Evolutionary conservation across 2,329 filamentous ascomycete genomes (phyloP).

Genomic region (Penicillium sumatraense): DNA sequence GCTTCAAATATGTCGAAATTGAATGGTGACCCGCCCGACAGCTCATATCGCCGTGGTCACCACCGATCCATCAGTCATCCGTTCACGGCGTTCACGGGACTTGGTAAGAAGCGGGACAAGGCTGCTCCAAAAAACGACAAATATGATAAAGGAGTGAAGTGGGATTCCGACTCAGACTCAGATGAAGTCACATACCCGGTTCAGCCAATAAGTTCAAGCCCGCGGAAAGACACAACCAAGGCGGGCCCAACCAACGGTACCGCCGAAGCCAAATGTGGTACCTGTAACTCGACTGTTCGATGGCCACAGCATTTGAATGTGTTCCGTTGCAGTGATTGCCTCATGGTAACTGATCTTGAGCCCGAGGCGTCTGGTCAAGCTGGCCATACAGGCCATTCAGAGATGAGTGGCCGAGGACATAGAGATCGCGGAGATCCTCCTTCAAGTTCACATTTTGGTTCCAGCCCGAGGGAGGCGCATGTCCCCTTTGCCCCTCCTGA

Average conservation of each 20-base stretch:
- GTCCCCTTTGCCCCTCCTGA: constrained; percentile 9
- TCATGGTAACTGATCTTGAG: constrained; percentile 81
- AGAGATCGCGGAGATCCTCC: constrained; percentile 1
- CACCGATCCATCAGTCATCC: constrained; percentile 78
- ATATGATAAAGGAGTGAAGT: constrained; percentile 39
- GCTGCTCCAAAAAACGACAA: constrained; percentile 50
- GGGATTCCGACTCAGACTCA: constrained; percentile 54
- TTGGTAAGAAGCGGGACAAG: constrained; percentile 56
- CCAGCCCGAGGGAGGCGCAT: constrained; percentile 9
- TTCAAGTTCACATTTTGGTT: background rate
- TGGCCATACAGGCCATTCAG: constrained; percentile 21
- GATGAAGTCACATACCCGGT: constrained; percentile 36
- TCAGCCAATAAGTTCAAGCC: constrained; percentile 41
- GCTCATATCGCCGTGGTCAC: constrained; percentile 47
- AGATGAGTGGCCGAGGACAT: constrained; percentile 5
- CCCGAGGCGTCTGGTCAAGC: constrained; percentile 37
- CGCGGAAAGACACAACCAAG: constrained; percentile 41
- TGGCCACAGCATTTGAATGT: constrained; percentile 75
- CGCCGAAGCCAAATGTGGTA: constrained; percentile 77
- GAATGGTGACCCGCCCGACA: constrained; percentile 21
- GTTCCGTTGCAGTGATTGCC: constrained; percentile 82
- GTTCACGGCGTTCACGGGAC: constrained; percentile 70
- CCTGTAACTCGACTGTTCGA: constrained; percentile 77
- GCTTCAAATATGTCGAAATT: constrained; percentile 26
- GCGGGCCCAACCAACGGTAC: constrained; percentile 61